phyloP scores from a whole-genome alignment of 257 asterid genomes.

The Handroanthus guayacan region DNA sequence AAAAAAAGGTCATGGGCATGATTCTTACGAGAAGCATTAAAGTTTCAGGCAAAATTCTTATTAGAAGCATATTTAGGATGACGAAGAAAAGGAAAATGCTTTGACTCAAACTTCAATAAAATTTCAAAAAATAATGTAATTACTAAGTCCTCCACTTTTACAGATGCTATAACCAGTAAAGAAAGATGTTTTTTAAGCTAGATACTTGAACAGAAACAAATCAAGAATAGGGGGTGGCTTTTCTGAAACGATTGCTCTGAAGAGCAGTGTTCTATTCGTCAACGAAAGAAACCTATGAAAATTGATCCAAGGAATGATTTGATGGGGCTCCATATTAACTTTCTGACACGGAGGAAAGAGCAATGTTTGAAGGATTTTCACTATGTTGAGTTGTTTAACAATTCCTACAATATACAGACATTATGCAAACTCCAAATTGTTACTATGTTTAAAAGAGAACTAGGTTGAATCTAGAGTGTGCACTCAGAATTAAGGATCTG shows the following conservation, averaged over 20 bases:
- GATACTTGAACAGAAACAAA: no score
- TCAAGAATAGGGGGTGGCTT: constrained; percentile 18
- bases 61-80: constrained; percentile 15
- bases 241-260: constrained; percentile 1
- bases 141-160: no score
- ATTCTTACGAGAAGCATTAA: no score
- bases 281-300: constrained; percentile 16
- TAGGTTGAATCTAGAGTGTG: not conserved
- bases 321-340: constrained; percentile 5
- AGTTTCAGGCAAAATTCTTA: constrained; percentile 6
- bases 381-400: not conserved
- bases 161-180: no score
- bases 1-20: not conserved
- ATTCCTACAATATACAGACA: not conserved
- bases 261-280: constrained; percentile 13
- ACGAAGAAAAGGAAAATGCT: not conserved
- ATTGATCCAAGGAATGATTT: constrained; percentile 6
- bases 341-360: not conserved
- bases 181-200: no score
- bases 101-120: not conserved
- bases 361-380: not conserved
- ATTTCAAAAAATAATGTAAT: no score
- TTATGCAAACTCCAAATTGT: not conserved
- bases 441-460: not conserved
- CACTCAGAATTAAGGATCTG: not conserved